Base-by-base conservation (phyloP, 768 basidiomycete genomes). In the Wakefieldia striispora region DNA sequence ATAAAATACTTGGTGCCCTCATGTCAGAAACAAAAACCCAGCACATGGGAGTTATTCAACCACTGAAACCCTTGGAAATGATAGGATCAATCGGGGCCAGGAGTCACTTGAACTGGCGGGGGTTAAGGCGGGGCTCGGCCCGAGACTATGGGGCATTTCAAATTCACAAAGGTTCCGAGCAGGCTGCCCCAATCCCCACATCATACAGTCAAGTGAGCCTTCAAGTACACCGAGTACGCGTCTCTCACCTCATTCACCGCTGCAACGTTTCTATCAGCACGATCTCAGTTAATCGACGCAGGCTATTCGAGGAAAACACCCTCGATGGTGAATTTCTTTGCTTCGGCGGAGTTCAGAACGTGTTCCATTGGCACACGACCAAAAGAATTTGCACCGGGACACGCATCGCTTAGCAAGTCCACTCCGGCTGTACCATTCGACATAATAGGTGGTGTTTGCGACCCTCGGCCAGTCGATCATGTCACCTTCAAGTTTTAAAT, bases 361-460 rank as follows among this genome's bases (percentile, higher is more conserved):
- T 78, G 77, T 37, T 82, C 79, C 17, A 74, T 49, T 1, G 78
- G 59, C 5, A 78, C 72, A 14, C 80, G 73, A 37, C 63, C 60
- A 5, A 68, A 64, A 2, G 69, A 74, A 56, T 77, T 73, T 33
- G 78, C 75, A 24, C 81, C 79, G 14, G 79, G 43, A 7, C 16
- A 50, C n/a, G 4, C 24, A 37, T 6, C 33, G 16, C 24, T 19
- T 8, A 27, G 3, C 23, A 16, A 49, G 43, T 40, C 20, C 21
- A 17, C 16, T 40, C 17, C 27, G 11, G 23, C 63, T 40, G 29
- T 54, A 75, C 81, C 80, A 27, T 59, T 85, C 82, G 1, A 81
- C 82, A 49, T 78, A 84, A 58, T 78, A 80, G 0, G 76, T 78
- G 3, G 82, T 79, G 55, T 75, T 74, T 48, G 74, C 66, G 17